Conservation (phyloP, 2,329 filamentous ascomycete species). For the Fusarium sp. region DNA sequence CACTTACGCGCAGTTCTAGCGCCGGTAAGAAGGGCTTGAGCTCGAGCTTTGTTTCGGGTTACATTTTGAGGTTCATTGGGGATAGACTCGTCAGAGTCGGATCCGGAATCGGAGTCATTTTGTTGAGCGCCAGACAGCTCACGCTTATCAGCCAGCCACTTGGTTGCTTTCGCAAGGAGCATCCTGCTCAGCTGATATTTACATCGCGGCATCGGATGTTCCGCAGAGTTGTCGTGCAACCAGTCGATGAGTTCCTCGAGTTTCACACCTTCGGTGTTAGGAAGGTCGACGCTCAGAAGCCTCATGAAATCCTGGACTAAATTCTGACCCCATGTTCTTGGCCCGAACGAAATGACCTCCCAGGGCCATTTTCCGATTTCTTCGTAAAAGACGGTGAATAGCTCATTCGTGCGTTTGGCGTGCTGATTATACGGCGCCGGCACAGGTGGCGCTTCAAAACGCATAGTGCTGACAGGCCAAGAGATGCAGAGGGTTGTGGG, state of each 20-base stretch:
- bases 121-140: not conserved
- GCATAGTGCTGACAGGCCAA: not conserved
- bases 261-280: not conserved
- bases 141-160: conserved; percentile 6
- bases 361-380: conserved; percentile 8
- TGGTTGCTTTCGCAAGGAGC: not conserved
- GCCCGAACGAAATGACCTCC: not conserved
- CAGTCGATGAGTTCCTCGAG: not conserved
- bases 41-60: not conserved
- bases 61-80: not conserved
- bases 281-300: not conserved
- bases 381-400: not conserved
- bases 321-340: not conserved
- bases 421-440: not conserved
- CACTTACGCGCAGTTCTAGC: not conserved
- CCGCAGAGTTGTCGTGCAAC: not conserved
- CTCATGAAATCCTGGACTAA: not conserved
- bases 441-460: not conserved
- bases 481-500: not conserved
- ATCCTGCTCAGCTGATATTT: not conserved
- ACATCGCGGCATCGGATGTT: fast-evolving
- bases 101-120: no score
- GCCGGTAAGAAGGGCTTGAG: not conserved
- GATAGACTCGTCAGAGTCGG: not conserved
- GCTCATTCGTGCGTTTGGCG: fast-evolving